phyloP scores from a whole-genome alignment of 805 yeast genomes.

The Kuraishia hungarica region DNA sequence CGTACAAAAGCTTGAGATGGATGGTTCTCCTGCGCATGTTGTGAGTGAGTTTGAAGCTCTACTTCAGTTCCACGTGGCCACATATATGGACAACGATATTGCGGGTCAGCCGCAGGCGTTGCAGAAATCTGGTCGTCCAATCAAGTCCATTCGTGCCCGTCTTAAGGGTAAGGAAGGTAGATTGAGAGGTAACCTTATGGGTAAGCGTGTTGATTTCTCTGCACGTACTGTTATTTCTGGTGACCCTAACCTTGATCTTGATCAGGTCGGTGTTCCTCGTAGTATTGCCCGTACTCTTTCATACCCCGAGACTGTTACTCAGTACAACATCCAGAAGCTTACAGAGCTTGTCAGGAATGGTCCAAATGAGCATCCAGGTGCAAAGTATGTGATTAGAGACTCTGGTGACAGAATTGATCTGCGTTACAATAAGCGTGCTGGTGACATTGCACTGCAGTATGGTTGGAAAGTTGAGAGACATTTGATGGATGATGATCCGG shows the following conservation, averaged over 20 bases:
- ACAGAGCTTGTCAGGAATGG: conserved; percentile 95
- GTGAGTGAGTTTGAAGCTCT: conserved; percentile 93
- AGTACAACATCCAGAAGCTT: conserved; percentile 88
- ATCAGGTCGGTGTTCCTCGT: conserved; percentile 98
- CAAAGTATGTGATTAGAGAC: conserved; percentile 95
- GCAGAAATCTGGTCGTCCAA: conserved; percentile 98
- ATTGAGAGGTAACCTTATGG: conserved; percentile 97
- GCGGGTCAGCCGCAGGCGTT: conserved; percentile 99
- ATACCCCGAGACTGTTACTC: conserved; percentile 96
- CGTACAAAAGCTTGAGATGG: conserved; percentile 95
- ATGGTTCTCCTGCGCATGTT: conserved; percentile 98
- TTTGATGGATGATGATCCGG: conserved; percentile 95
- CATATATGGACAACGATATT: conserved; percentile 98
- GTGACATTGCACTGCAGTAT: conserved; percentile 94
- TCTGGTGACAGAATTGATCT: conserved; percentile 98
- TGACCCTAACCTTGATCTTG: conserved; percentile 95
- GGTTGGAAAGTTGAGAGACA: conserved; percentile 99
- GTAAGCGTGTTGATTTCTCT: conserved; percentile 98
- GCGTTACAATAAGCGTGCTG: conserved; percentile 95
- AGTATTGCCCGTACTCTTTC: conserved; percentile 93
- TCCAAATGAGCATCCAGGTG: conserved; percentile 99
- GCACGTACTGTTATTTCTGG: conserved; percentile 99
- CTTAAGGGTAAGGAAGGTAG: conserved; percentile 99
- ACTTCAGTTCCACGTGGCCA: conserved; percentile 95
- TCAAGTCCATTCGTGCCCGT: conserved; percentile 98